Base-by-base conservation (phyloP, 192 early-diverging fungal genomes). In the Pilaira anomala region DNA sequence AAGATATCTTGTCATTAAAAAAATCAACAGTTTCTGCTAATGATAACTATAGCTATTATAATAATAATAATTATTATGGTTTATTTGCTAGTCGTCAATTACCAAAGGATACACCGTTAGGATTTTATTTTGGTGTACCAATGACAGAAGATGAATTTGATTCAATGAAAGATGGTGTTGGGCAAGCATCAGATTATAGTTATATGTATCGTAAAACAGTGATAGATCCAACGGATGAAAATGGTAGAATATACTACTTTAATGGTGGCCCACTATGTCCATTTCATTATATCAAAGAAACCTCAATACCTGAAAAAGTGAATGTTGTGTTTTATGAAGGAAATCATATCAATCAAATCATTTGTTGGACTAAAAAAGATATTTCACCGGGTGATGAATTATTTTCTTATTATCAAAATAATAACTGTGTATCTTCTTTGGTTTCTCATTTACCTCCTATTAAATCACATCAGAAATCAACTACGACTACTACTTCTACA, bases 121-220 rank as follows among this genome's bases (percentile, higher is more conserved):
- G 94, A 4, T 95, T 94, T 65, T 96, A 95, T 67, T 96, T 96
- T 79, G 94, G 94, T 30, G 91, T 95, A 7, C 94, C 94, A 4
- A 96, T 92, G 88, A 90, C 90, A 3, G 94, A 95, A 72, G 90
- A 91, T 63, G 94, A 96, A 62, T 96, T 93, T 72, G 94, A 96
- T 74, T 84, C 82, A 1, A 65, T 86, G 12, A 96, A 96, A 64
- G 92, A 94, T 39, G 77, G 79, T 12, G 77, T 88, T 12, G 93
- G 92, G 0, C 28, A 80, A 46, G 81, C 94, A 6, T 89, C 86
- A 3, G 84, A 93, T 49, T 96, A 96, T 70, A 84, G 90, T 3
- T 85, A 93, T 67, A 89, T 91, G 83, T 96, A 94, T 65, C 82
- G 87, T 25, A 80, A 84, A 18, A 96, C 87, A 0, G 89, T 96